Evolutionary conservation across 345 rosid species (phyloP), one percentile per base, ranked within the genome.

Genomic region (Aquilaria yunnanensis): DNA sequence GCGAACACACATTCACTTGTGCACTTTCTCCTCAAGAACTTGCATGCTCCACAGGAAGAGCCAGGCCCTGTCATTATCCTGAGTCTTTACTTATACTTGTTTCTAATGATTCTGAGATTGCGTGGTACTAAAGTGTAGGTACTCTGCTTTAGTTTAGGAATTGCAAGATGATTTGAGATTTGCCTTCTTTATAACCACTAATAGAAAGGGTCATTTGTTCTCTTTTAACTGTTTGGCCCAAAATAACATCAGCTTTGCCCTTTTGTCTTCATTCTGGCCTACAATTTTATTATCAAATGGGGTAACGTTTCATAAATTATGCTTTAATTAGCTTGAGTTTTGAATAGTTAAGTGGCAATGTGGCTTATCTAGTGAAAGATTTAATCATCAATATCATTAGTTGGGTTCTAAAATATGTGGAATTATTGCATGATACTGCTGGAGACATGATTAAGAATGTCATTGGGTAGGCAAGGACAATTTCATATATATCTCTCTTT

Each of bases 1-100:
- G 90, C 90, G 57, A 88, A 85, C 10, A 83, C 83, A 50, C 95
- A 88, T 29, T 80, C 91, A 31, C 50, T 76, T 9, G 77, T 74
- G 76, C 95, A 88, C 66, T 75, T 88, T 72, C 95, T 85, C 75
- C 95, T 79, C 41, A 87, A 76, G 73, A 85, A 87, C 68, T 83
- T 87, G 87, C 95, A 88, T 47, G 95, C 95, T 66, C 95, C 95
- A 64, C 95, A 88, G 32, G 95, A 88, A 65, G 87, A 81, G 65
- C 91, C 87, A 51, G 72, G 66, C 70, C 89, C 89, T 74, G 79
- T 78, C 95, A 88, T 88, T 83, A 53, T 79, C 81, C 73, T 69
- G 12, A 54, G 60, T 71, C 47, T 75, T 71, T 62, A 47, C 58
- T 65, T 54, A 54, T 54, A 67, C 70, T 45, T 58, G 73, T 59